A percentile compares a stretch with the other conserved stretches of the same genome.
These are phyloP conservation scores for Penicillium sp. DNA, from an alignment of 2,329 filamentous ascomycete genomes.

Conservation along the genomic window DNA sequence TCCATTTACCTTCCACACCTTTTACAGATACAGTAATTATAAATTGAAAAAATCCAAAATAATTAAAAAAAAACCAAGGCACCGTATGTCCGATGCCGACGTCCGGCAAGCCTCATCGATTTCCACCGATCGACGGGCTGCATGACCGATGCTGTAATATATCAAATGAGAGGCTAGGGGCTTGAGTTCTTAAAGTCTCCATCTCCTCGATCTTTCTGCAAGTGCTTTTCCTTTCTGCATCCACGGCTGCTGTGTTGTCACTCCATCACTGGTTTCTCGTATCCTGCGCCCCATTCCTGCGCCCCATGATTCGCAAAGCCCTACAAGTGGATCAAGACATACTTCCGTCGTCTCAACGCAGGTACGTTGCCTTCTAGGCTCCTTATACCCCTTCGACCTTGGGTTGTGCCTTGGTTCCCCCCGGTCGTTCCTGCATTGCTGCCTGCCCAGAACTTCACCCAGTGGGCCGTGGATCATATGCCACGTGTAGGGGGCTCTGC, in stretches of 20 bases:
- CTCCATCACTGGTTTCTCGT: conserved; percentile 19
- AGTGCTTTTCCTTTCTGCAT: conserved; percentile 23
- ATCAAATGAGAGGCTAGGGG: conserved; percentile 46
- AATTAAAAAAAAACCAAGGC: conserved; percentile 8
- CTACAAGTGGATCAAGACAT: conserved; percentile 14
- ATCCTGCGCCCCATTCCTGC: conserved; percentile 1
- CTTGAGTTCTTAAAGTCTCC: conserved; percentile 37
- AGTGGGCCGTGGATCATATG: not conserved
- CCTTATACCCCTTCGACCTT: not conserved
- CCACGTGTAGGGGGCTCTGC: conserved; percentile 21
- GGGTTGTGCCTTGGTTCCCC: not conserved
- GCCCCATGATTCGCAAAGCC: conserved; percentile 22
- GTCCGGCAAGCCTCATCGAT: conserved; percentile 38
- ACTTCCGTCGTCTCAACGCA: conserved; percentile 13
- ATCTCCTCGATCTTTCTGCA: conserved; percentile 28
- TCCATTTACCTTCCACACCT: not conserved
- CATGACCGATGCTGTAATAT: conserved; percentile 46
- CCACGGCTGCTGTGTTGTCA: conserved; percentile 22
- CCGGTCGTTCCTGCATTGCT: conserved; percentile 17
- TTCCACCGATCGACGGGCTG: conserved; percentile 45
- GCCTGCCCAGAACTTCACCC: conserved; percentile 2
- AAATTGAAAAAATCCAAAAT: conserved; percentile 5
- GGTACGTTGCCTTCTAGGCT: conserved; percentile 13
- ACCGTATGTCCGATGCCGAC: conserved; percentile 30
- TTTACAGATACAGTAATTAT: conserved; percentile 1